Evolutionary conservation across 2,329 filamentous ascomycete species (phyloP), one percentile per base, ranked within the genome.

Genomic region (Fonsecaea monophora): DNA sequence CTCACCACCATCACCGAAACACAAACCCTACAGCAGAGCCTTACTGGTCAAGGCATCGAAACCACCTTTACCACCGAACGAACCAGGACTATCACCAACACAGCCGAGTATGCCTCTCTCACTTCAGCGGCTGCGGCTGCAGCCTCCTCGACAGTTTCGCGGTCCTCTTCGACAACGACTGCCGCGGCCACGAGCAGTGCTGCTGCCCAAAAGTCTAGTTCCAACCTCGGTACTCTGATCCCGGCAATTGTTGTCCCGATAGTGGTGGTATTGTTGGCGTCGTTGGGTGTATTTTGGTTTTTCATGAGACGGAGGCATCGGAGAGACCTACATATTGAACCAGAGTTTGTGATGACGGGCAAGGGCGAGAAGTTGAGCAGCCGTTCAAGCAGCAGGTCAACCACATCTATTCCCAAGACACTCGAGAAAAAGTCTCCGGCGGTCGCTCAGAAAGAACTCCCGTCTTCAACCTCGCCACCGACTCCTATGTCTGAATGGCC

Each of bases 91-190:
- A 67, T 72, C 21, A 72, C 69, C 25, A 57, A 73, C 48, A 40
- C 67, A 4, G 59, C 66, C 56, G 60, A 66, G 65, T 71, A 71
- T 66, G 65, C 71, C 53, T 72, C 69, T 12, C 50, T 73, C 56
- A 67, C 64, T 3, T 66, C 69, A 32, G 68, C 68, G 2, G 70
- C 64, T 12, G 57, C 70, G 37, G 34, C 37, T 6, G 59, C 66
- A n/a, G 37, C 65, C 74, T 79, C 25, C 76, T 78, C 25, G 77
- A 79, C 12, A 79, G 18, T n/a, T 35, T 81, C 35, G 74, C 78
- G 67, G 78, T 81, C 70, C 74, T 75, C 62, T 69, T 78, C 56
- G 75, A 74, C 68, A 74, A 78, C 2, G 70, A 79, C 25, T 72
- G 78, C 13, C 73, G 79, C 12, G 73, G 78, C 69, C 71, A 78